Evolutionary conservation across 495 filamentous ascomycete genomes (phyloP), one percentile per base, ranked within the genome.

Genomic region (Aspergillus kassunensis): DNA sequence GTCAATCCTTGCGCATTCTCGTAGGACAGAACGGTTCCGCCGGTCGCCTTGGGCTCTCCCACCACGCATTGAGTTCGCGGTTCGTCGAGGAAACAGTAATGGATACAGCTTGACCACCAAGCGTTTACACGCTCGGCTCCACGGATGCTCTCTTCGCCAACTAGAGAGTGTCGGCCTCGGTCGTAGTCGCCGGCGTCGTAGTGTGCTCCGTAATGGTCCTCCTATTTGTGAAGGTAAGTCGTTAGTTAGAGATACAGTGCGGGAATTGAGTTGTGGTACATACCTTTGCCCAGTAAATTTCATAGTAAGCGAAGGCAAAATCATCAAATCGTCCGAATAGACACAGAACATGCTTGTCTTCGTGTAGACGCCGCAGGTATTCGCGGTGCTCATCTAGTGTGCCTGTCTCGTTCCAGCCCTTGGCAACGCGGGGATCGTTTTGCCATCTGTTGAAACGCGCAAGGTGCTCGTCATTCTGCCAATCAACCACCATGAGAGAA

Each of bases 271-370:
- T 4, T 20, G 13, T 13, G 21, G 21, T 24, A 47, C 61, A 35
- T 69, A 84, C 83, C 77, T 85, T 85, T 15, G 77, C 80, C 84
- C 84, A 88, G 62, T 88, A 88, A 2, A 86, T 67, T 66, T 88
- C 84, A 58, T 82, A 87, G 53, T 87, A 87, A 0, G 83, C 80
- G 62, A 88, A 88, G 6, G 63, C 69, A 24, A 66, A 72, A 16
- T 82, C 80, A 23, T 86, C 73, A 49, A 86, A 88, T 1, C 76
- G 68, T 0, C 79, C 84, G 53, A 88, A 72, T 50, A 88, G 62
- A 36, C 80, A 77, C 7, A 86, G 65, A 39, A 80, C 76, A 56
- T 86, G 83, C 3, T 81, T 80, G 49, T 88, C 83, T 21, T 76
- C 75, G 54, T 85, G 77, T 42, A 81, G 69, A 35, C 72, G 70